Base-by-base conservation (phyloP, 1,284 basidiomycete genomes). In the Trichosporon sp. region DNA sequence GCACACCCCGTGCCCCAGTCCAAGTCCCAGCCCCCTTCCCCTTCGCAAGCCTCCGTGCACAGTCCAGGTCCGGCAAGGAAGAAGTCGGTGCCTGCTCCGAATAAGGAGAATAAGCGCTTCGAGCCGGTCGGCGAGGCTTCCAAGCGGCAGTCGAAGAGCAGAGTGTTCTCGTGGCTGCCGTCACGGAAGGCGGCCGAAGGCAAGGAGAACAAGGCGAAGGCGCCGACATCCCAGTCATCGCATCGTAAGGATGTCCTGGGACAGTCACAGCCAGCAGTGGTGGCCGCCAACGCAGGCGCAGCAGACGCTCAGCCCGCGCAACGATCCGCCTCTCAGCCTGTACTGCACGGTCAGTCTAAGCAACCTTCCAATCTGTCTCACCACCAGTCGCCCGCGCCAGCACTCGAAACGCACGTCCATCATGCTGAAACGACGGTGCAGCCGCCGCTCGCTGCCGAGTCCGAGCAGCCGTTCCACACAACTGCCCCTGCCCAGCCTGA, bases 271-370 rank as follows among this genome's bases (percentile, higher is more conserved):
- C 16, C 59, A 19, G 19, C 31, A 35, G 59, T 21, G 56, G 26
- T 32, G 31, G 31, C 31, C 31, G 6, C 32, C 3, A 26, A 26
- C 26, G 14, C 32, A 19, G 31, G 21, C 7, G 14, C 59, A 37
- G 59, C 56, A 32, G 32, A 14, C 59, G 14, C 14, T 37, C 59
- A 37, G 14, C 2, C 59, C 31, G 4, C 32, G 6, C 59, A 63
- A n/a, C 59, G 59, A 16, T 7, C 59, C 10, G 11, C 31, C 32
- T 2, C 32, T 63, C 32, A 63, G 35, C 31, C 59, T 16, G 59
- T 35, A 63, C 59, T 37, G 59, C 59, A 63, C 37, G 59, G 59
- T 63, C 59, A 63, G 59, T 63, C 59, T 35, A 26, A 59, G 54
- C 59, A 63, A 63, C 59, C 59, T 63, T 35, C 59, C 12, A 63